Evolutionary conservation across 805 yeast genomes (phyloP).

Genomic region (Candida sithepensis): DNA sequence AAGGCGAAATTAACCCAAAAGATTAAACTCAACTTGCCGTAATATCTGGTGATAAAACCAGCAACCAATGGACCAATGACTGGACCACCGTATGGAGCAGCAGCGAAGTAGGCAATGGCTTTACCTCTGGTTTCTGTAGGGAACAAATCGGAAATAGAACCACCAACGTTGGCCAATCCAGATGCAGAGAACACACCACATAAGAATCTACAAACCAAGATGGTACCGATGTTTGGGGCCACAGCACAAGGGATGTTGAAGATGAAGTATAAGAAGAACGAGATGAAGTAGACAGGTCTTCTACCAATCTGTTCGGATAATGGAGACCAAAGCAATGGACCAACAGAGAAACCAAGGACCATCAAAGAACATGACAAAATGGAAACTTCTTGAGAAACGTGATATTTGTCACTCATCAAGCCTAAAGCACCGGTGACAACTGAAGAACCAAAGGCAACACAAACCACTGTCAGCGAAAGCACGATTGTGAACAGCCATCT

Average conservation of each 20-base stretch:
- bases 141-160: constrained; percentile 87
- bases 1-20: constrained; percentile 93
- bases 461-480: constrained; percentile 69
- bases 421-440: constrained; percentile 83
- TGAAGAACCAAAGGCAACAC: constrained; percentile 92
- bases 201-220: constrained; percentile 77
- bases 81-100: constrained; percentile 92
- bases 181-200: constrained; percentile 86
- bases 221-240: constrained; percentile 76
- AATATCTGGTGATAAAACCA: constrained; percentile 75
- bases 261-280: constrained; percentile 68
- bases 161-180: constrained; percentile 84
- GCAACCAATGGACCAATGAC: constrained; percentile 85
- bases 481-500: constrained; percentile 69
- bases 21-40: constrained; percentile 65
- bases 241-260: constrained; percentile 87
- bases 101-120: constrained; percentile 88
- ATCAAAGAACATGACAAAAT: constrained; percentile 76
- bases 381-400: constrained; percentile 76
- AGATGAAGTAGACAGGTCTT: constrained; percentile 74
- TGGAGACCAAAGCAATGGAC: constrained; percentile 90
- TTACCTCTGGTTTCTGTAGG: constrained; percentile 76
- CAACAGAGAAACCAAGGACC: constrained; percentile 86
- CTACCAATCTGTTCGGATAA: constrained; percentile 83
- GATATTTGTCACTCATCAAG: constrained; percentile 59